A percentile compares a stretch with the other conserved stretches of the same genome.
Conservation (phyloP, 2,329 filamentous ascomycete species). For the Paracoccidioides lutzii region DNA sequence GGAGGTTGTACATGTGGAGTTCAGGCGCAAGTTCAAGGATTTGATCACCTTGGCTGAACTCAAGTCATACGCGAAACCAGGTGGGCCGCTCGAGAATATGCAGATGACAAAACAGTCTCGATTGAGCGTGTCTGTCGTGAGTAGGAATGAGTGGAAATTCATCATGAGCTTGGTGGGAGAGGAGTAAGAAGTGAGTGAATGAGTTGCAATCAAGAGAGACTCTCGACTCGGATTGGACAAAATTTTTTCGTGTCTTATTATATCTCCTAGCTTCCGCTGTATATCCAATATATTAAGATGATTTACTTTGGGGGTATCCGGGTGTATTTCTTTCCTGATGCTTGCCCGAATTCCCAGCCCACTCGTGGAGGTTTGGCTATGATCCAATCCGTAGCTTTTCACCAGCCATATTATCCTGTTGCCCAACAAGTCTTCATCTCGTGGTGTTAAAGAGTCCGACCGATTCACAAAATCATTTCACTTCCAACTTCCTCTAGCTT, state of each 20-base stretch:
- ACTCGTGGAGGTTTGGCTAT: too few relatives aligned
- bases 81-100: slow-evolving; percentile 54
- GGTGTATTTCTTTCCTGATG: too few relatives aligned
- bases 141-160: slow-evolving; percentile 35
- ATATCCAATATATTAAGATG: too few relatives aligned
- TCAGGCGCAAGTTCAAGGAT: slow-evolving; percentile 65
- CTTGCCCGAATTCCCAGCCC: too few relatives aligned
- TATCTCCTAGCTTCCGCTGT: too few relatives aligned
- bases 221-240: background rate
- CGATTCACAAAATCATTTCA: background rate
- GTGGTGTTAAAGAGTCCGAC: background rate
- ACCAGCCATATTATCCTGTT: background rate
- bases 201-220: background rate
- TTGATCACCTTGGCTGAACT: slow-evolving; percentile 60
- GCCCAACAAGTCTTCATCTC: background rate
- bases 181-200: slow-evolving; percentile 10
- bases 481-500: background rate
- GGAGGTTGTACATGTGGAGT: slow-evolving; percentile 81
- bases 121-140: slow-evolving; percentile 56
- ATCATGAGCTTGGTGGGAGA: slow-evolving; percentile 33
- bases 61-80: slow-evolving; percentile 47
- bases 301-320: too few relatives aligned
- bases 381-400: too few relatives aligned
- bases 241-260: background rate
- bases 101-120: slow-evolving; percentile 73